Evolutionary conservation across 2,329 filamentous ascomycete genomes (phyloP).

Genomic region (Paecilomyces formosus): DNA sequence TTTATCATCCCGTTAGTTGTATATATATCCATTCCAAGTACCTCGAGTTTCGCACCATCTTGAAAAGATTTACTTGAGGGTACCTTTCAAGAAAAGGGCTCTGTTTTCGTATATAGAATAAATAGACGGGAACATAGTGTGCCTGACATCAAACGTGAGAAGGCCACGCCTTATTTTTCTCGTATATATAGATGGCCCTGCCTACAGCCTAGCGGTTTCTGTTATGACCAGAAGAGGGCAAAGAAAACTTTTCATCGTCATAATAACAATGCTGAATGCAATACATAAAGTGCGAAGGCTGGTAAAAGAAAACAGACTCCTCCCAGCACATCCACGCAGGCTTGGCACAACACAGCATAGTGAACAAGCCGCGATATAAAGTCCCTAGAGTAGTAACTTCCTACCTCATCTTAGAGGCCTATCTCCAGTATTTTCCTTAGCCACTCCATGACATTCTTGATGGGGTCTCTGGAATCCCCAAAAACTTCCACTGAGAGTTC

Average conservation of each 20-base stretch:
- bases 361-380: background rate
- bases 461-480: conserved; percentile 15
- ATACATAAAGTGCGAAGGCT: background rate
- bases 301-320: background rate
- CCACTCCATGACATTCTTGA: conserved; percentile 26
- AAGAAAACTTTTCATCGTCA: background rate
- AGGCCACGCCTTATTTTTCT: background rate
- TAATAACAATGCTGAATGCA: background rate
- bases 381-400: background rate
- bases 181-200: background rate
- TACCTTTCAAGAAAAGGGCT: no score
- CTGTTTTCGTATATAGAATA: background rate
- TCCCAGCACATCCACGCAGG: background rate
- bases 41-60: no score
- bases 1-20: no score
- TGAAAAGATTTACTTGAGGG: no score
- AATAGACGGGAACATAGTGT: no score
- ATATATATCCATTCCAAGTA: no score
- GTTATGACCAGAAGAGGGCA: background rate
- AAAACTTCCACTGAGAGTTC: conserved; percentile 47
- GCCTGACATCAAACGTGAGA: no score
- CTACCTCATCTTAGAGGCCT: conserved; percentile 6
- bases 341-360: background rate
- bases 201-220: background rate
- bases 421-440: conserved; percentile 23